A percentile compares a stretch with the other conserved stretches of the same genome.
Conservation (phyloP, 352 stramenopile species). For the Phytophthora tentaculata region DNA sequence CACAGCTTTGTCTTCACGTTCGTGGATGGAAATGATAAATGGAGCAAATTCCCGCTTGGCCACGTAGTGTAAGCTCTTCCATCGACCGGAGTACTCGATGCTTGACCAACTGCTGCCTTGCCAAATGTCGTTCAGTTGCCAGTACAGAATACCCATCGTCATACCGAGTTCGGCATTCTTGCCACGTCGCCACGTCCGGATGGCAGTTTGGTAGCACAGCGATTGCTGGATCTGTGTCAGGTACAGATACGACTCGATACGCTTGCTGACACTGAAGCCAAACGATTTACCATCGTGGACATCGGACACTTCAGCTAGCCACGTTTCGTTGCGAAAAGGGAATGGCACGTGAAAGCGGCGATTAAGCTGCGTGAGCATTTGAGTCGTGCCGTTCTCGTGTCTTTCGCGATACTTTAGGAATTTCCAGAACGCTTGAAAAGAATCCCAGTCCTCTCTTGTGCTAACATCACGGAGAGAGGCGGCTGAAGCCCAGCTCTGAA, state of each 20-base stretch:
- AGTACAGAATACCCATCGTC: conserved; percentile 88
- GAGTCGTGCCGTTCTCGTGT: conserved; percentile 74
- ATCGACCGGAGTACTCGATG: conserved; percentile 79
- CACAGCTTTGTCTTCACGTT: conserved; percentile 34
- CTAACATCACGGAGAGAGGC: conserved; percentile 59
- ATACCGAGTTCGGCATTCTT: conserved; percentile 54
- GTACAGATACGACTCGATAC: conserved; percentile 72
- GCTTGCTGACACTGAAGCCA: conserved; percentile 48
- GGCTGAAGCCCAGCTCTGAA: conserved; percentile 80
- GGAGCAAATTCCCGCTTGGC: conserved; percentile 74
- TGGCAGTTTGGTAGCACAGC: conserved; percentile 81
- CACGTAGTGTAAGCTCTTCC: conserved; percentile 86
- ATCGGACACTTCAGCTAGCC: conserved; percentile 41
- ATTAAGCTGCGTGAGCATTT: conserved; percentile 77
- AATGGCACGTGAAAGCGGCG: conserved; percentile 78
- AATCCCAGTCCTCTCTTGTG: conserved; percentile 55
- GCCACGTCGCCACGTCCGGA: conserved; percentile 70
- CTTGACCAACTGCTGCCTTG: conserved; percentile 88
- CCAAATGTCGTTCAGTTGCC: conserved; percentile 91
- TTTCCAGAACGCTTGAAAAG: conserved; percentile 76
- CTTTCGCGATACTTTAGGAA: conserved; percentile 84
- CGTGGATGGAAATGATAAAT: conserved; percentile 58
- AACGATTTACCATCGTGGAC: conserved; percentile 29
- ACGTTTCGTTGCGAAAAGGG: conserved; percentile 63
- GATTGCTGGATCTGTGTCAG: conserved; percentile 82